Base-by-base conservation (phyloP, 2,329 filamentous ascomycete genomes). In the Sclerotinia spermophila region DNA sequence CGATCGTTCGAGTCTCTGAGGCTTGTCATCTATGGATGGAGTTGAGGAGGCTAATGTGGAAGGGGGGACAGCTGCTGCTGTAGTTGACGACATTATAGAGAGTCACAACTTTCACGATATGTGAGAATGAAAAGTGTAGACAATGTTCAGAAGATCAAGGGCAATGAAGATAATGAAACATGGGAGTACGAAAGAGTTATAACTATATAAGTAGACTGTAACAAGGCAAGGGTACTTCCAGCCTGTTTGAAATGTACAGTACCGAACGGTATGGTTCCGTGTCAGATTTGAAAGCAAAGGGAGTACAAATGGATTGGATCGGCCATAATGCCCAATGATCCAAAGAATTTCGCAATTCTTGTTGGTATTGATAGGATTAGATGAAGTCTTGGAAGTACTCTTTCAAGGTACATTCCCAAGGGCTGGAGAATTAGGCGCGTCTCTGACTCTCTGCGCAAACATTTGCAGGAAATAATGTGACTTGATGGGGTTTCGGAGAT, bases 401-500 rank as follows among this genome's bases (percentile, higher is more conserved):
- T 68, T 55, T 33, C 58, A 38, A 42, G 38, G 42, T 48, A 48
- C 11, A 19, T 64, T 64, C 42, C 30, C 30, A 35, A 48, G 30
- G 27, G 24, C 11, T 59, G 13, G 24, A 27, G n/a, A 60, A 60
- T 53, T 60, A 60, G 35, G 35, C 35, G 58, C 58, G 58, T 60
- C n/a, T n/a, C n/a, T n/a, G n/a, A n/a, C n/a, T 55, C n/a, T 53
- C 48, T 60, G 58, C 58, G 42, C 30, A 64, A 58, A 35, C 11
- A n/a, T 15, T 64, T n/a, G 21, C 30, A 51, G 42, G 42, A 64
- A 40, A 44, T 62, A 40, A 61, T 61, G 42, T 68, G 35, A 42
- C 45, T 62, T 62, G 11, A 69, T 33, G 58, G 67, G 58, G 67
- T 35, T 69, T 69, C 67, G 67, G 58, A 64, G 45, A 64, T 69